phyloP scores from a whole-genome alignment of 768 basidiomycete species.

The Boletus reticulatus region DNA sequence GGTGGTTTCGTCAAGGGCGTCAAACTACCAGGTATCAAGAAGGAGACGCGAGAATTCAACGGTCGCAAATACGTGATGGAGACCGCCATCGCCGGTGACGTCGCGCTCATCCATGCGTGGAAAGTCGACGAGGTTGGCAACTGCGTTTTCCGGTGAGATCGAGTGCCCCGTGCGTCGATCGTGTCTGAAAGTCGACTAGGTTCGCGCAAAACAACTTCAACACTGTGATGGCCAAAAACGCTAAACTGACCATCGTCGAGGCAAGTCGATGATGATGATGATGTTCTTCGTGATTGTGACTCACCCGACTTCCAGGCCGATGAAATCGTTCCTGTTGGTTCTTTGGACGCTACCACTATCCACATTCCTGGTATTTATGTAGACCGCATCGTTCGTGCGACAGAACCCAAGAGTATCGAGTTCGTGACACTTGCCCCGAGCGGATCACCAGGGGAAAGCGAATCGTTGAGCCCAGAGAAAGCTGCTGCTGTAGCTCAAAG shows the following conservation, averaged over 20 bases:
- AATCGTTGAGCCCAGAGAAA: slow-evolving; percentile 44
- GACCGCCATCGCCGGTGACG: slow-evolving; percentile 72
- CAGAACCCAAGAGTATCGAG: slow-evolving; percentile 76
- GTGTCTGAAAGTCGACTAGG: slow-evolving; percentile 34
- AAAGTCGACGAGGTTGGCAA: slow-evolving; percentile 92
- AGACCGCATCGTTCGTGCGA: slow-evolving; percentile 82
- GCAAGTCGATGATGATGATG: slow-evolving; percentile 32
- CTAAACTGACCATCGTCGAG: slow-evolving; percentile 89
- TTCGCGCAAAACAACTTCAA: slow-evolving; percentile 89
- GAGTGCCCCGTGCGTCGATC: neutral
- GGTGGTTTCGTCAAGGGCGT: slow-evolving; percentile 73
- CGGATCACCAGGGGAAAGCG: slow-evolving; percentile 29
- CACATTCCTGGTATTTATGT: slow-evolving; percentile 87
- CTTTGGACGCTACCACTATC: slow-evolving; percentile 76
- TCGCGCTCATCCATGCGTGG: slow-evolving; percentile 88
- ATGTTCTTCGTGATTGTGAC: slow-evolving; percentile 3
- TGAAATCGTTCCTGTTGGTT: slow-evolving; percentile 81
- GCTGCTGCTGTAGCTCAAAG: slow-evolving; percentile 53
- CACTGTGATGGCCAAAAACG: slow-evolving; percentile 85
- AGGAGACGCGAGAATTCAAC: slow-evolving; percentile 73
- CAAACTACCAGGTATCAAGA: slow-evolving; percentile 67
- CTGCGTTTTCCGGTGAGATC: slow-evolving; percentile 77
- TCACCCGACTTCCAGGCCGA: slow-evolving; percentile 57
- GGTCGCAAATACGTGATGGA: slow-evolving; percentile 85
- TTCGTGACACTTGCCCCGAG: slow-evolving; percentile 63